Conservation (phyloP, 2,329 filamentous ascomycete genomes). For the Ilyonectria destructans region DNA sequence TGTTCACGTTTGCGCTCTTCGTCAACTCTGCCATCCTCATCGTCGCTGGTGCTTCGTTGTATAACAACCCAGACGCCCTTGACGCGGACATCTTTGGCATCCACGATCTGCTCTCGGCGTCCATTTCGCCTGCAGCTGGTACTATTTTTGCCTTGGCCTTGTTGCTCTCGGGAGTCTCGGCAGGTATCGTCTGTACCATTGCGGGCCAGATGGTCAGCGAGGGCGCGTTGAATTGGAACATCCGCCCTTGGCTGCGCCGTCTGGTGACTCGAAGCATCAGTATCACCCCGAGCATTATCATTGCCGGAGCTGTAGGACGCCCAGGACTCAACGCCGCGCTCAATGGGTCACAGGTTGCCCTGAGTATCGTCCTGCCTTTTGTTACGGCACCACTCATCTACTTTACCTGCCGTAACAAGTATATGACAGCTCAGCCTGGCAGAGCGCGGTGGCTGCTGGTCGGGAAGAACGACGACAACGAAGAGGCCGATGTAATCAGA, state of each 20-base stretch:
- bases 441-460: slow-evolving; percentile 50
- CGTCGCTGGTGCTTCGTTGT: slow-evolving; percentile 84
- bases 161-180: slow-evolving; percentile 84
- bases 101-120: slow-evolving; percentile 78
- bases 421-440: slow-evolving; percentile 80
- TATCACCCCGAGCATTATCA: slow-evolving; percentile 87
- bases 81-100: slow-evolving; percentile 89
- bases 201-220: slow-evolving; percentile 92
- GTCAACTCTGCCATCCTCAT: slow-evolving; percentile 89
- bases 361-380: slow-evolving; percentile 86
- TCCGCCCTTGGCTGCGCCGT: slow-evolving; percentile 84
- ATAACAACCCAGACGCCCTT: slow-evolving; percentile 72
- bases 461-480: neutral
- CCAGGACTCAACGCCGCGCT: slow-evolving; percentile 80
- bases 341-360: slow-evolving; percentile 83
- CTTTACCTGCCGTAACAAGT: slow-evolving; percentile 85
- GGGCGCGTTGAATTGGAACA: slow-evolving; percentile 82
- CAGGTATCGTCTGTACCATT: slow-evolving; percentile 91
- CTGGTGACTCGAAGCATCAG: slow-evolving; percentile 85
- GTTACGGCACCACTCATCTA: slow-evolving; percentile 86
- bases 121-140: slow-evolving; percentile 82
- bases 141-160: slow-evolving; percentile 89
- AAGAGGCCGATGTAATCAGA: no score
- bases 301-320: slow-evolving; percentile 84
- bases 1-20: slow-evolving; percentile 88